Evolutionary conservation across 208 protist genomes (phyloP), one percentile per base, ranked within the genome.

Genomic region (Porcisia deanei): DNA sequence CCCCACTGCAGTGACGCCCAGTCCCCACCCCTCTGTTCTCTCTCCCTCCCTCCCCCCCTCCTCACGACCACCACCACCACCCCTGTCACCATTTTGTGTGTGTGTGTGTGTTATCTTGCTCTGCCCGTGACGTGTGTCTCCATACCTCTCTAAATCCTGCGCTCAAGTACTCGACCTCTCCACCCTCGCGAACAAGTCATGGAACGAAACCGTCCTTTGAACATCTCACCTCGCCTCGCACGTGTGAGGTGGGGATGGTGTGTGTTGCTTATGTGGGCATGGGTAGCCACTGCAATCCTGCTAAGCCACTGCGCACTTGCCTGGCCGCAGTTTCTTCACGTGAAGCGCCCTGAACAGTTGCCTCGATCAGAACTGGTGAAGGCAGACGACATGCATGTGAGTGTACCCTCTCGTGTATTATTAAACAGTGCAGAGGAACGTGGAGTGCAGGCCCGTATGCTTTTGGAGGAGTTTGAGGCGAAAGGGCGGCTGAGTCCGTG

Each of bases 401-500:
- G 20, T 14, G n/a, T 16, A 47, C 37, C 25, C 30, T 30, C 53
- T 60, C 68, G 47, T 34, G 18, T 43, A 47, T 64, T 74, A 47
- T 64, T 74, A 58, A 58, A 55, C 39, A 67, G 73, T 25, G 20
- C 14, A 37, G 41, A 57, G 39, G 65, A 76, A 54, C 71, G 69
- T 20, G 52, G 22, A 9, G 76, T 66, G 59, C 72, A 84, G 68
- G 84, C 81, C 47, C 75, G 71, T 2, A 76, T 65, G n/a, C 73
- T 95, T 64, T 87, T 85, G 84, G 54, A 71, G 43, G 76, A 91
- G 65, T 30, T 88, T 34, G 85, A 94, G 77, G 73, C 82, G 34
- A 89, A 87, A 52, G 76, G 87, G 20, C 81, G 81, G 9, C 77
- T 90, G 49, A 89, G 81, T 34, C 72, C 82, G 45, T 96, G 92